phyloP scores from a whole-genome alignment of 305 asterid genomes.

The Stenogyne calaminthoides region DNA sequence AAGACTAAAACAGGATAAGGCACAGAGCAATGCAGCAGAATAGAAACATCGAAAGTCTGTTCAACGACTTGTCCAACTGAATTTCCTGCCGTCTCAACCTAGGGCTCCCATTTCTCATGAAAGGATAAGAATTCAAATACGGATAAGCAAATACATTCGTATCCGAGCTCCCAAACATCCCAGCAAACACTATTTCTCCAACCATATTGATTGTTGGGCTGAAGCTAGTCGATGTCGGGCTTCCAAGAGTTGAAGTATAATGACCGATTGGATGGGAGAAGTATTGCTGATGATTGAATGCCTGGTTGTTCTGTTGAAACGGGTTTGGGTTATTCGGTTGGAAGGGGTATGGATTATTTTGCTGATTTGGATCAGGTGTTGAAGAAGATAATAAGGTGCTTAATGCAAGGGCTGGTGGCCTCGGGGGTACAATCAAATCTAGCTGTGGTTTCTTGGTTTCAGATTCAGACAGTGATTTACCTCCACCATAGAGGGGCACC shows the following conservation, averaged over 20 bases:
- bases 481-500: constrained; percentile 86
- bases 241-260: constrained; percentile 47
- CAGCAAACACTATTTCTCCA: constrained; percentile 59
- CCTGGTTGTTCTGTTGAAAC: constrained; percentile 32
- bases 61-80: constrained; percentile 70
- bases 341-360: constrained; percentile 34
- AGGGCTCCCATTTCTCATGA: constrained; percentile 49
- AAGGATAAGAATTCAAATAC: constrained; percentile 49
- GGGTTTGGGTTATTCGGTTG: constrained; percentile 35
- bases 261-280: constrained; percentile 45
- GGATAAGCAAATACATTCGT: constrained; percentile 55
- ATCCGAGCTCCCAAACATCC: constrained; percentile 58
- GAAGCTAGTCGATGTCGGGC: constrained; percentile 43
- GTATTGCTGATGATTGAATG: constrained; percentile 44
- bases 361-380: constrained; percentile 35
- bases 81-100: constrained; percentile 74
- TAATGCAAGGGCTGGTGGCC: constrained; percentile 62
- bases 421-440: constrained; percentile 54
- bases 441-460: constrained; percentile 47
- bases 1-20: constrained; percentile 66
- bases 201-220: constrained; percentile 75
- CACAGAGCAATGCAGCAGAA: constrained; percentile 68
- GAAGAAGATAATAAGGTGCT: constrained; percentile 35
- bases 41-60: constrained; percentile 71
- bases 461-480: constrained; percentile 48